phyloP scores from a whole-genome alignment of 2,329 filamentous ascomycete species.

The Penicillium capsulatum region DNA sequence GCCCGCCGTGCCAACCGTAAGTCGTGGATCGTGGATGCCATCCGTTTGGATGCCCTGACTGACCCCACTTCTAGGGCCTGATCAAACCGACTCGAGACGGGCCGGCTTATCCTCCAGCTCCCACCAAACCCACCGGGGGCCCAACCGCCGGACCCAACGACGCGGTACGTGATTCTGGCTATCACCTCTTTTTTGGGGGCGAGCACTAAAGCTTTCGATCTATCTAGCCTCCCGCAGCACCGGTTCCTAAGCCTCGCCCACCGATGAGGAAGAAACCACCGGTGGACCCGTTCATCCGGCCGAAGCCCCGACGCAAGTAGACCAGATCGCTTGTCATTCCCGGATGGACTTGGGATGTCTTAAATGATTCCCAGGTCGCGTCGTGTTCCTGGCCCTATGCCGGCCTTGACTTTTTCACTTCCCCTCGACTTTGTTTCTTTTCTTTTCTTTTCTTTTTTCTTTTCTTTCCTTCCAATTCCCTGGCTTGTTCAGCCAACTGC shows the following conservation, averaged over 20 bases:
- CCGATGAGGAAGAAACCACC: constrained; percentile 38
- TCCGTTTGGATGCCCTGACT: no score
- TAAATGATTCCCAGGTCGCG: no score
- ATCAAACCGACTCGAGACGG: constrained; percentile 40
- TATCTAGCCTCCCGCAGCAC: constrained; percentile 17
- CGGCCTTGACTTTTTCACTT: neutral
- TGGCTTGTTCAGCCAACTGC: constrained; percentile 1
- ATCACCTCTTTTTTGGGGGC: constrained; percentile 1
- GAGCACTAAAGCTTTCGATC: constrained; percentile 11
- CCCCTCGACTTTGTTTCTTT: neutral
- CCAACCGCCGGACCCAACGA: constrained; percentile 12
- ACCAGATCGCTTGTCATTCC: neutral
- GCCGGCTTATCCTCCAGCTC: constrained; percentile 24
- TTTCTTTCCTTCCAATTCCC: neutral
- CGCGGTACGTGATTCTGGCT: neutral
- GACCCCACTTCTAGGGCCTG: constrained; percentile 27
- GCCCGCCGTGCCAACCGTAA: constrained; percentile 12
- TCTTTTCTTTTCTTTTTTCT: neutral
- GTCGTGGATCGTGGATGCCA: constrained; percentile 3
- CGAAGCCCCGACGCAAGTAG: constrained; percentile 33
- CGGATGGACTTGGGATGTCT: no score
- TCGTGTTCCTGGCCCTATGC: no score
- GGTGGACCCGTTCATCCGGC: constrained; percentile 41
- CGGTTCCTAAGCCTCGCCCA: constrained; percentile 20
- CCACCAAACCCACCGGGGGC: constrained; percentile 17